Evolutionary conservation across 2,329 filamentous ascomycete species (phyloP), one percentile per base, ranked within the genome.

Genomic region (Dothideomycetes sp.): DNA sequence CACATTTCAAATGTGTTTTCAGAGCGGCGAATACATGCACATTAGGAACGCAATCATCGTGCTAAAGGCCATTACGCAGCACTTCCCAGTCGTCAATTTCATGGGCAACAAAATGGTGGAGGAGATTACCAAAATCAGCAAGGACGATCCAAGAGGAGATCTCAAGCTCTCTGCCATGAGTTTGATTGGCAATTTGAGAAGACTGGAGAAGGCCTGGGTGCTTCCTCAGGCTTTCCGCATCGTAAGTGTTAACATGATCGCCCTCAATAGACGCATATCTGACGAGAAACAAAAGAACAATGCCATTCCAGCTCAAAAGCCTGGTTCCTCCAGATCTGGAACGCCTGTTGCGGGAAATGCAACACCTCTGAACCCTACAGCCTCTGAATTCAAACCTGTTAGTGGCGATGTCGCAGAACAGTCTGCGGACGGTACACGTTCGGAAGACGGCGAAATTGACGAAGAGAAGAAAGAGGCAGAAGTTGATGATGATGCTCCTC

Each of bases 41-140:
- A 94, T 96, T 56, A 80, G 89, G 40, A 98, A 98, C 57, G 86
- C 87, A 33, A 93, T 96, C 49, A 91, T 83, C 42, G 72, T 96
- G 3, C 69, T 98, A 43, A 93, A 91, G 56, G 73, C 77, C 9
- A 72, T 94, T 35, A 74, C 85, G 17, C 78, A 86, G 37, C 73
- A 79, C 52, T 98, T 94, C 69, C 93, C 91, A 3, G 81, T 80
- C 12, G 77, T 96, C 42, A 86, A 94, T 54, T 91, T 86, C 59
- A 89, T 94, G 72, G 91, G 85, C 24, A 70, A 73, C 22, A 66
- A 72, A 27, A 71, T 83, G 49, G 68, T 84, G 15, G 75, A 78
- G 48, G 70, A 68, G n/a, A 78, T 88, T 41, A 71, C 75, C 16
- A 70, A 73, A 33, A 68, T 82, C 14, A 69, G 65, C 45, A 72